Evolutionary conservation across 2,329 filamentous ascomycete species (phyloP).

Genomic region (Leptographium lundbergii): DNA sequence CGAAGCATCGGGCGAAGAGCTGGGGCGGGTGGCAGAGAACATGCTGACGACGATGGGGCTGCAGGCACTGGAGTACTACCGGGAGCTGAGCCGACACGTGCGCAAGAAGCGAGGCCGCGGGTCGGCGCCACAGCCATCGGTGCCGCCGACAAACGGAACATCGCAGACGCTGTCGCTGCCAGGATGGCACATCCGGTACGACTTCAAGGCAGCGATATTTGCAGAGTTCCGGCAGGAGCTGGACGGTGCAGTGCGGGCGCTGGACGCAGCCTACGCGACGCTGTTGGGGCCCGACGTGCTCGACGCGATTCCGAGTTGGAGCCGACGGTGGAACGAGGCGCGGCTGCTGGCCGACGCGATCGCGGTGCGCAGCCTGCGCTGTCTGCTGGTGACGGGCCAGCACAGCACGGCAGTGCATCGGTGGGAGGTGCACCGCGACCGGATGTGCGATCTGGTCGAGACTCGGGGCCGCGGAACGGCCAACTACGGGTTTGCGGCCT

Average conservation of each 20-base stretch:
- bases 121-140: slow-evolving; percentile 64
- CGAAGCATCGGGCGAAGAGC: slow-evolving; percentile 55
- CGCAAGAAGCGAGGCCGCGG: slow-evolving; percentile 78
- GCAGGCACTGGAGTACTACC: slow-evolving; percentile 75
- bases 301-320: slow-evolving; percentile 83
- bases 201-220: slow-evolving; percentile 84
- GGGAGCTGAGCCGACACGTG: slow-evolving; percentile 84
- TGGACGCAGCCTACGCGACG: slow-evolving; percentile 75
- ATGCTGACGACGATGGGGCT: slow-evolving; percentile 63
- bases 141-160: slow-evolving; percentile 70
- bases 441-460: slow-evolving; percentile 66
- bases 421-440: slow-evolving; percentile 67
- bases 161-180: slow-evolving; percentile 74
- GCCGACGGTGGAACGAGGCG: slow-evolving; percentile 82
- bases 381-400: slow-evolving; percentile 67
- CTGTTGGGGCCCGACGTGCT: slow-evolving; percentile 74
- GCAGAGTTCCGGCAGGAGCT: slow-evolving; percentile 90
- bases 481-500: slow-evolving; percentile 89
- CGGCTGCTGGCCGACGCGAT: slow-evolving; percentile 73
- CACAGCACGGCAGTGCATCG: slow-evolving; percentile 67
- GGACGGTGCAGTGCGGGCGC: slow-evolving; percentile 74
- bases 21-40: slow-evolving; percentile 60
- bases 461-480: slow-evolving; percentile 71
- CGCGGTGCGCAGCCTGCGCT: slow-evolving; percentile 68
- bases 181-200: slow-evolving; percentile 88